Evolutionary conservation across 805 yeast genomes (phyloP).

Genomic region (Candida sonorensis): DNA sequence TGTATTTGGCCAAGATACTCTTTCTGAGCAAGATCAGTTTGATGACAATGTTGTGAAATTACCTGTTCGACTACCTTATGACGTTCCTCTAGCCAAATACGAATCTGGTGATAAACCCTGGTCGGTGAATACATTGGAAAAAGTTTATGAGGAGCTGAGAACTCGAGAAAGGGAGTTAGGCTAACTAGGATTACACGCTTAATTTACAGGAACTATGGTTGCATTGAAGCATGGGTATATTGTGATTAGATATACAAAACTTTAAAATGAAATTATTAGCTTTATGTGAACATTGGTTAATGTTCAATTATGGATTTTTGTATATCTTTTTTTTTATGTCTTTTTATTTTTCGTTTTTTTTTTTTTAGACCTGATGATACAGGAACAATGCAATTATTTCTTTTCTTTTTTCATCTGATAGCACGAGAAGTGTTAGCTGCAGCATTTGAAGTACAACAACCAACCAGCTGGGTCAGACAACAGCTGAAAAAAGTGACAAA

Average conservation of each 20-base stretch:
- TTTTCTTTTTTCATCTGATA: too few relatives aligned
- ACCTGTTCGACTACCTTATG: constrained; percentile 48
- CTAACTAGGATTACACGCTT: neutral
- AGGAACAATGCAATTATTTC: too few relatives aligned
- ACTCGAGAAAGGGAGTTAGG: neutral
- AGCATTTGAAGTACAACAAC: constrained; percentile 7
- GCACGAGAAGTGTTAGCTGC: too few relatives aligned
- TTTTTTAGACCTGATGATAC: too few relatives aligned
- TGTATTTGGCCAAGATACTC: constrained; percentile 31
- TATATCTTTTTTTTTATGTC: too few relatives aligned
- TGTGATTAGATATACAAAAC: too few relatives aligned
- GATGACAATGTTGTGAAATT: constrained; percentile 7
- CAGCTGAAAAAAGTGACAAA: constrained; percentile 9
- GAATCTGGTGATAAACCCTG: constrained; percentile 39
- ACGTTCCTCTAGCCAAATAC: constrained; percentile 43
- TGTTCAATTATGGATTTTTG: too few relatives aligned
- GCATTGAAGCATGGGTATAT: too few relatives aligned
- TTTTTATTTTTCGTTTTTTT: too few relatives aligned
- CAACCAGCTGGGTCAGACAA: constrained; percentile 5
- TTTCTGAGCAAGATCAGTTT: constrained; percentile 1
- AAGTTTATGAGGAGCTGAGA: constrained; percentile 4
- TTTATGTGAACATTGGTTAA: too few relatives aligned
- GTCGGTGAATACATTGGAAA: constrained; percentile 26
- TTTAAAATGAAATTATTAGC: too few relatives aligned
- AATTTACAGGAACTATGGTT: neutral